These are phyloP conservation scores for Scedosporium apiospermum DNA, from an alignment of 2,329 filamentous ascomycete species.

Conservation along the genomic window DNA sequence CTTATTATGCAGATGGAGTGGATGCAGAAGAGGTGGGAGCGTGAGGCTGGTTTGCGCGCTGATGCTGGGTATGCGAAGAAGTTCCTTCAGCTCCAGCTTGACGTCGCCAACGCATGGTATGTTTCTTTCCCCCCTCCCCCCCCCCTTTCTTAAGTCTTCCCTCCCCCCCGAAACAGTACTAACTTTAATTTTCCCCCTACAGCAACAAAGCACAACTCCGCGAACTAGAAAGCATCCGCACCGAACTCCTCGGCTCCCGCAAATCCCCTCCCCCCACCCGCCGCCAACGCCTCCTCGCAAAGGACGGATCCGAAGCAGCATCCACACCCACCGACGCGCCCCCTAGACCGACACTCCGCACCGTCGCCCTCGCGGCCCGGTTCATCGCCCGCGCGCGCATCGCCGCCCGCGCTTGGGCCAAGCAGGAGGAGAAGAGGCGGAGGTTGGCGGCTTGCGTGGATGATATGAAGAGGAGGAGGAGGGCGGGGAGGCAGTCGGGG, in stretches of 20 bases:
- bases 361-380: conserved; percentile 37
- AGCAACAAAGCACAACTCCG: conserved; percentile 90
- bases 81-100: conserved; percentile 68
- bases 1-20: conserved; percentile 85
- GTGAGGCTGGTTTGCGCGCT: conserved; percentile 70
- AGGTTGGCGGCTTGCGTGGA: conserved; percentile 40
- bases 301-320: conserved; percentile 6
- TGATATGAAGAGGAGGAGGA: conserved; percentile 33
- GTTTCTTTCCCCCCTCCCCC: conserved; percentile 30
- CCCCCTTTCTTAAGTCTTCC: background rate
- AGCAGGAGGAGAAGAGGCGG: conserved; percentile 40
- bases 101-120: conserved; percentile 84
- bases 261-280: conserved; percentile 13
- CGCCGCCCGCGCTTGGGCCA: conserved; percentile 37
- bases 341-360: conserved; percentile 22
- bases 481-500: conserved; percentile 19
- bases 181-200: conserved; percentile 12
- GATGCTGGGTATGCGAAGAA: conserved; percentile 82
- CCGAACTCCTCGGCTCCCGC: conserved; percentile 28
- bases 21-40: conserved; percentile 70
- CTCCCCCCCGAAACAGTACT: background rate
- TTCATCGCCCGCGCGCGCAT: conserved; percentile 44
- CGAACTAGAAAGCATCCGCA: conserved; percentile 71
- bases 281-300: background rate
- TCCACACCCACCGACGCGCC: background rate